A percentile compares a stretch with the other conserved stretches of the same genome.
Evolutionary conservation across 805 yeast species (phyloP).

Genomic region (Cyberlindnera maclurae): DNA sequence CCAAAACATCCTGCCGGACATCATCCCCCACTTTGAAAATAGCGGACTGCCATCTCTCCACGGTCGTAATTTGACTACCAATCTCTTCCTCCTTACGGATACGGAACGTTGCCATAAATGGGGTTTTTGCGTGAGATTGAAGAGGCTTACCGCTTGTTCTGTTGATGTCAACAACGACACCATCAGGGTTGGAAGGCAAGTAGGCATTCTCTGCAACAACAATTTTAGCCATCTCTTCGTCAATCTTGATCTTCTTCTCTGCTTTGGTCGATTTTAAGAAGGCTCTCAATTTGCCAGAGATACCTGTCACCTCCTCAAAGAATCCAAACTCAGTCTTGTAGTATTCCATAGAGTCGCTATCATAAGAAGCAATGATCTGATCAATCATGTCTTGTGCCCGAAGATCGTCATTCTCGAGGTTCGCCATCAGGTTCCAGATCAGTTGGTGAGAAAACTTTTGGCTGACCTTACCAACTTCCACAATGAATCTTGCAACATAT

Average conservation of each 20-base stretch:
- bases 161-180: conserved; percentile 85
- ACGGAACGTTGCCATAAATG: conserved; percentile 93
- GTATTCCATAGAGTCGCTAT: conserved; percentile 51
- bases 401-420: conserved; percentile 86
- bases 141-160: conserved; percentile 89
- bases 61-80: conserved; percentile 32
- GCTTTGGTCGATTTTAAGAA: conserved; percentile 91
- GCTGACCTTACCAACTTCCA: conserved; percentile 87
- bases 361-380: conserved; percentile 56
- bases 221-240: conserved; percentile 85
- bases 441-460: conserved; percentile 95
- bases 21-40: conserved; percentile 99
- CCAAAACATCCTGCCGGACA: conserved; percentile 95
- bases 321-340: conserved; percentile 82
- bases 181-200: conserved; percentile 95
- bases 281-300: conserved; percentile 93
- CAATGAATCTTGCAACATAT: conserved; percentile 78
- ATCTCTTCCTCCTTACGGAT: conserved; percentile 53
- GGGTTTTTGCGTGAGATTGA: conserved; percentile 98
- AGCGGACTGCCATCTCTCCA: conserved; percentile 86
- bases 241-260: conserved; percentile 92
- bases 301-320: conserved; percentile 85
- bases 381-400: conserved; percentile 65
- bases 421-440: conserved; percentile 96
- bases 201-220: conserved; percentile 76